Percentiles rank a stretch among this genome's conserved stretches.
Conservation (phyloP, 2,329 filamentous ascomycete genomes). For the Nakataea oryzae region DNA sequence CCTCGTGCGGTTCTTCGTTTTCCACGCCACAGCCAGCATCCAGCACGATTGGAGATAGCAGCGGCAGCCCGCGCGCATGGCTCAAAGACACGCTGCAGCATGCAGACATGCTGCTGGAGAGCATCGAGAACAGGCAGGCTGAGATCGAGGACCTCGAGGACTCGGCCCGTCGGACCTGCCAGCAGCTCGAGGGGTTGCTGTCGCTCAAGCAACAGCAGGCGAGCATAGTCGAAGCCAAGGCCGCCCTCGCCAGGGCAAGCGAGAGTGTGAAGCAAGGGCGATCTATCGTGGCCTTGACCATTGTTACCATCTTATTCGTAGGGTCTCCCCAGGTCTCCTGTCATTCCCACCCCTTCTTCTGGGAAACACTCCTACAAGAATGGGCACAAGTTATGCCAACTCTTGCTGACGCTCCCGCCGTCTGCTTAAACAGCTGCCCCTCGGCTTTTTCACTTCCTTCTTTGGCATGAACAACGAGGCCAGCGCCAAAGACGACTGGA, state of each 20-base stretch:
- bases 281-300: conserved; percentile 33
- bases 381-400: not conserved
- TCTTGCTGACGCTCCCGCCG: not conserved
- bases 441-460: conserved; percentile 25
- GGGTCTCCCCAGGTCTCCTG: conserved; percentile 6
- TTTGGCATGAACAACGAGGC: conserved; percentile 25
- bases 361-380: not conserved
- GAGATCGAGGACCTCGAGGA: not conserved
- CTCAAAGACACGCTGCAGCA: not conserved
- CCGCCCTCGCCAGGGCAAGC: conserved; percentile 24
- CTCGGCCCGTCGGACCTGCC: not conserved
- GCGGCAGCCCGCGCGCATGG: no score
- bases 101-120: not conserved
- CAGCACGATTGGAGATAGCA: no score
- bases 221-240: conserved; percentile 30
- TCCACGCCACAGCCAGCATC: no score
- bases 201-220: conserved; percentile 35
- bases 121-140: not conserved
- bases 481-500: not conserved
- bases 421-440: conserved; percentile 16
- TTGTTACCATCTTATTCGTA: conserved; percentile 35
- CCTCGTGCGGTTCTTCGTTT: no score
- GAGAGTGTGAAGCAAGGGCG: conserved; percentile 29
- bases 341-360: not conserved
- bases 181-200: not conserved